phyloP scores from a whole-genome alignment of 179 eudicot species.

The Actinidia chinensis region DNA sequence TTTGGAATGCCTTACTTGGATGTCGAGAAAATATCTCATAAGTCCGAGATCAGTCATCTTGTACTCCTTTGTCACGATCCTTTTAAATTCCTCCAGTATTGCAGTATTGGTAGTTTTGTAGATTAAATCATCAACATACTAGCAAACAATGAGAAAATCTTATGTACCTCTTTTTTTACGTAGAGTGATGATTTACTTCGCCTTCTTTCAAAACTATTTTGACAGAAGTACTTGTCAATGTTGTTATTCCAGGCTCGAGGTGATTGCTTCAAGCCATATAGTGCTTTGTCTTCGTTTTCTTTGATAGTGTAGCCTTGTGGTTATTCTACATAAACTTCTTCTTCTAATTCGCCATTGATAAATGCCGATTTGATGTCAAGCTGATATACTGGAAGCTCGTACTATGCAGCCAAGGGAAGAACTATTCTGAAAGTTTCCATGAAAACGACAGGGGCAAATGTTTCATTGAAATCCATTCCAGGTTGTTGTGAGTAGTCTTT shows the following conservation, averaged over 20 bases:
- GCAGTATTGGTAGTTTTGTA: background rate
- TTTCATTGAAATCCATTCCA: background rate
- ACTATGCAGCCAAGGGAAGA: background rate
- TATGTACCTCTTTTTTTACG: background rate
- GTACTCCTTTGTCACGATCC: background rate
- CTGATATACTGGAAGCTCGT: background rate
- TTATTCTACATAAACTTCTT: background rate
- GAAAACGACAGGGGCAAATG: too few species aligned
- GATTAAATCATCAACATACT: slow-evolving; percentile 11
- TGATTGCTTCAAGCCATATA: slow-evolving; percentile 2
- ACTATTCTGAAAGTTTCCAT: background rate
- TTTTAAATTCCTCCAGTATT: slow-evolving; percentile 11
- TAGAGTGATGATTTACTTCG: background rate
- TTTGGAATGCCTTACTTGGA: background rate
- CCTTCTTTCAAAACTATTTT: background rate
- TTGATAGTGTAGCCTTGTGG: background rate
- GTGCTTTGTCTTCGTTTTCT: background rate
- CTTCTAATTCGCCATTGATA: background rate
- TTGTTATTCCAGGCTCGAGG: slow-evolving; percentile 6
- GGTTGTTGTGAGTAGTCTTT: background rate
- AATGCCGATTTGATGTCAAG: background rate
- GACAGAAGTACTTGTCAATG: background rate
- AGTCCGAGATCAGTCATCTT: slow-evolving; percentile 8
- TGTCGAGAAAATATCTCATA: slow-evolving; percentile 3
- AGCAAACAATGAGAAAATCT: background rate